phyloP scores from a whole-genome alignment of 2,329 filamentous ascomycete species.

The Xylaria sp. region DNA sequence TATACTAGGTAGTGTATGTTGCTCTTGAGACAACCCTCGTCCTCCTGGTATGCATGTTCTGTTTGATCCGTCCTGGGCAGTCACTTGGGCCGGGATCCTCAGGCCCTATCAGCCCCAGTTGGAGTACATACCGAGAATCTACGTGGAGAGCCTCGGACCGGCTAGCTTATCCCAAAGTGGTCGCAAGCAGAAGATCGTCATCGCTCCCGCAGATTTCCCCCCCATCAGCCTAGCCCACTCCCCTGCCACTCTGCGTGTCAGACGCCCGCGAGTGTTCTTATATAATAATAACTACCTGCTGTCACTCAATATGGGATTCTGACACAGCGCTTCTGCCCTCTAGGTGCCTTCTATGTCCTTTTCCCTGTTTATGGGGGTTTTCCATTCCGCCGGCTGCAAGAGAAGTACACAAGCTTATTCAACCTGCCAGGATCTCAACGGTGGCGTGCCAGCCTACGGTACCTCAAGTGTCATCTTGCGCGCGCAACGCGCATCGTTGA shows the following conservation, averaged over 20 bases:
- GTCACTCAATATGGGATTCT: conserved; percentile 3
- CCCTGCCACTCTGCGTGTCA: conserved; percentile 27
- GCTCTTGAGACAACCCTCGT: conserved; percentile 10
- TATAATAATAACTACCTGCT: conserved; percentile 8
- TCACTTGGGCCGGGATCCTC: conserved; percentile 23
- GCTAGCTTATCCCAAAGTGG: conserved; percentile 36
- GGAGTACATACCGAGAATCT: conserved; percentile 22
- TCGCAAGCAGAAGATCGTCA: conserved; percentile 35
- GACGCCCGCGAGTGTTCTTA: conserved; percentile 7
- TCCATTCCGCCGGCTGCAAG: background rate
- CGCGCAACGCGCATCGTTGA: conserved; percentile 27
- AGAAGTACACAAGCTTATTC: background rate
- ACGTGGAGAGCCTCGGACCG: conserved; percentile 28
- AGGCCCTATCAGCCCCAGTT: conserved; percentile 24
- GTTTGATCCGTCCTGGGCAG: conserved; percentile 19
- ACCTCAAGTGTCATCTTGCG: conserved; percentile 13
- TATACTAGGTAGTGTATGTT: background rate
- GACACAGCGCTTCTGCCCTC: background rate
- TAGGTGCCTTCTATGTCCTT: background rate
- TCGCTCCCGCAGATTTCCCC: conserved; percentile 33
- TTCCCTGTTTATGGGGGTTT: background rate
- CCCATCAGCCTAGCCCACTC: conserved; percentile 27
- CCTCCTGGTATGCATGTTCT: conserved; percentile 14
- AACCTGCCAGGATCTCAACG: conserved; percentile 2
- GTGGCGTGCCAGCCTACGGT: conserved; percentile 18